phyloP scores from a whole-genome alignment of 192 early-diverging fungal species.

The Coemansia sp. region DNA sequence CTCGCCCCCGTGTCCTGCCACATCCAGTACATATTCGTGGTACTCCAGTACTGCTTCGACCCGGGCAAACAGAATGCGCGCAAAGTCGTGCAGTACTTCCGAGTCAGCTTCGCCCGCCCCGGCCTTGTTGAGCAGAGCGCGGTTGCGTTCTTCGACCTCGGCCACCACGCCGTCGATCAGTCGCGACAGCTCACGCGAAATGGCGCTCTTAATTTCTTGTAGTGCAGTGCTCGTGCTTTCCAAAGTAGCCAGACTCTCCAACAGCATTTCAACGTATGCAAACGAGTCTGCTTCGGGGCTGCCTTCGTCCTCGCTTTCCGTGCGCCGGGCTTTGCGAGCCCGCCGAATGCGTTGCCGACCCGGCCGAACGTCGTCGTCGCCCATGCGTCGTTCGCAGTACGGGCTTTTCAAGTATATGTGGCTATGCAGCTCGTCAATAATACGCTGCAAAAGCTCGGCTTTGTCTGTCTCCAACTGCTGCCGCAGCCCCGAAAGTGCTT shows the following conservation, averaged over 20 bases:
- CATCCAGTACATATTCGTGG: slow-evolving; percentile 67
- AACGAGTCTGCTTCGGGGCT: slow-evolving; percentile 77
- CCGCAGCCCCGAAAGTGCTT: slow-evolving; percentile 66
- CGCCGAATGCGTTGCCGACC: slow-evolving; percentile 16
- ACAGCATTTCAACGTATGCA: slow-evolving; percentile 74
- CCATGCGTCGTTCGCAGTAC: slow-evolving; percentile 64
- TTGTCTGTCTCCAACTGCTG: slow-evolving; percentile 62
- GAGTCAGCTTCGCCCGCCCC: slow-evolving; percentile 54
- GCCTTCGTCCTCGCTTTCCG: slow-evolving; percentile 51
- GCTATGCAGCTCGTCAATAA: slow-evolving; percentile 76
- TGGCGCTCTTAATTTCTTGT: slow-evolving; percentile 68
- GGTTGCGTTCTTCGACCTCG: slow-evolving; percentile 73
- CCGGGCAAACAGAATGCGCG: slow-evolving; percentile 75
- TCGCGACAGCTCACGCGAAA: slow-evolving; percentile 67
- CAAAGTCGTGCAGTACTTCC: slow-evolving; percentile 72
- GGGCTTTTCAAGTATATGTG: slow-evolving; percentile 77
- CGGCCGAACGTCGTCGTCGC: slow-evolving; percentile 28
- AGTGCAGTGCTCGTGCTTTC: slow-evolving; percentile 35
- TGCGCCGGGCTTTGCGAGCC: slow-evolving; percentile 51
- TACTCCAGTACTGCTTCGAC: slow-evolving; percentile 73
- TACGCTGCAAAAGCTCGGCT: slow-evolving; percentile 52
- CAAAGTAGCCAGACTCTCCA: slow-evolving; percentile 67
- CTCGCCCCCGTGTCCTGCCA: slow-evolving; percentile 56
- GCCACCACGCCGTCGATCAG: slow-evolving; percentile 70
- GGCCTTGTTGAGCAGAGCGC: slow-evolving; percentile 37